Evolutionary conservation across 2,329 filamentous ascomycete genomes (phyloP).

Genomic region (Rhynchosporium graminicola): DNA sequence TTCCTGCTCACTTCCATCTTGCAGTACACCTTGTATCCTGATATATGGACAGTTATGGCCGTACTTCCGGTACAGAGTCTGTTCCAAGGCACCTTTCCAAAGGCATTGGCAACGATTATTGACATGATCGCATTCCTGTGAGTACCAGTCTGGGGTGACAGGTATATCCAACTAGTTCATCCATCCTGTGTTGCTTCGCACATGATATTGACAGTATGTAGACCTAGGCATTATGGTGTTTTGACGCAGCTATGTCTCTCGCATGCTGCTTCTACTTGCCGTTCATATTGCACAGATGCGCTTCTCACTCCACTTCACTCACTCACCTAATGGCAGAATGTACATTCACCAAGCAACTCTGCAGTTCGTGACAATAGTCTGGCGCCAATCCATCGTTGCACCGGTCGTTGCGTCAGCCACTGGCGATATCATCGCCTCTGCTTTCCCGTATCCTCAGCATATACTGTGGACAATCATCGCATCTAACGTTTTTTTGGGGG

Average conservation of each 20-base stretch:
- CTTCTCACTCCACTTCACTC: neutral
- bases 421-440: conserved; percentile 63
- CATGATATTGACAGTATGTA: conserved; percentile 25
- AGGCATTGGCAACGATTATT: conserved; percentile 68
- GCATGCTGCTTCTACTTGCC: conserved; percentile 56
- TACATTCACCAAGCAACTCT: conserved; percentile 46
- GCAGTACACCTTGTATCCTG: conserved; percentile 65
- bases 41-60: conserved; percentile 67
- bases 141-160: conserved; percentile 59
- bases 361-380: conserved; percentile 62
- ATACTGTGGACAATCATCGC: conserved; percentile 63
- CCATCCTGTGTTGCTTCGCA: neutral
- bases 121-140: conserved; percentile 65
- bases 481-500: conserved; percentile 60
- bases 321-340: conserved; percentile 33
- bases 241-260: conserved; percentile 55
- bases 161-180: conserved; percentile 50
- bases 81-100: conserved; percentile 68
- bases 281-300: conserved; percentile 52
- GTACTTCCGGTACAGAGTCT: conserved; percentile 65
- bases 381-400: conserved; percentile 66
- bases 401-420: conserved; percentile 65
- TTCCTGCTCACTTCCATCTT: conserved; percentile 57
- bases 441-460: conserved; percentile 55
- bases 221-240: conserved; percentile 60